Conservation (phyloP, 345 rosid genomes). For the Citrus australasica region DNA sequence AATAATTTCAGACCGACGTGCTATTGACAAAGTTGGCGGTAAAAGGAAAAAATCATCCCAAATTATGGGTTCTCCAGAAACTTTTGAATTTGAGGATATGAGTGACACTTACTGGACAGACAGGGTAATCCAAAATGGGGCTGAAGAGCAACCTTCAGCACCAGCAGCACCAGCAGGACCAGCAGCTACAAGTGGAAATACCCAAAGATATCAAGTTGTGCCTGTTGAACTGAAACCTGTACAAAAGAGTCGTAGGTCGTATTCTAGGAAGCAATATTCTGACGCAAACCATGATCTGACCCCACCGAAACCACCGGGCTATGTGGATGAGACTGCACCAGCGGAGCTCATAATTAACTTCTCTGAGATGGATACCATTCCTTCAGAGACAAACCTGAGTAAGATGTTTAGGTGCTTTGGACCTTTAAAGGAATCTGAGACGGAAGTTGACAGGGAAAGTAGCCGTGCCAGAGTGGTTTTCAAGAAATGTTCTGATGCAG, state of each 20-base stretch:
- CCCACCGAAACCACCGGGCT: constrained; percentile 44
- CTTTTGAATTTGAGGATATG: constrained; percentile 93
- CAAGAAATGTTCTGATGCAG: constrained; percentile 68
- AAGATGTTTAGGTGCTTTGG: constrained; percentile 87
- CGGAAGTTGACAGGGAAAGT: constrained; percentile 64
- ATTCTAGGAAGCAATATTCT: constrained; percentile 55
- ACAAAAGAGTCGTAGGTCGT: constrained; percentile 53
- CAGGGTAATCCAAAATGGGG: constrained; percentile 78
- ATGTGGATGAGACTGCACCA: constrained; percentile 58
- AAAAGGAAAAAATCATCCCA: constrained; percentile 49
- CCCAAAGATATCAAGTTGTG: constrained; percentile 42
- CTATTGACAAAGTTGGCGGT: constrained; percentile 33
- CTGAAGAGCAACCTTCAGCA: constrained; percentile 62
- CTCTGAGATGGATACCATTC: constrained; percentile 57
- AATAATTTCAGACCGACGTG: constrained; percentile 35
- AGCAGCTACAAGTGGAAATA: constrained; percentile 22
- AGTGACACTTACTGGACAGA: constrained; percentile 95
- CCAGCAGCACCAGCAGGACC: not conserved
- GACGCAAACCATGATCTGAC: constrained; percentile 35
- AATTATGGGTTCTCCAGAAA: constrained; percentile 49
- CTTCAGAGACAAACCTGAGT: constrained; percentile 68
- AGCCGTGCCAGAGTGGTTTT: constrained; percentile 90
- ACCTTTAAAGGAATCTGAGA: constrained; percentile 68
- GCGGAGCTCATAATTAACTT: constrained; percentile 83
- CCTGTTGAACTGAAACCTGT: constrained; percentile 53